Evolutionary conservation across 345 rosid genomes (phyloP).

Genomic region (Citrus maxima): DNA sequence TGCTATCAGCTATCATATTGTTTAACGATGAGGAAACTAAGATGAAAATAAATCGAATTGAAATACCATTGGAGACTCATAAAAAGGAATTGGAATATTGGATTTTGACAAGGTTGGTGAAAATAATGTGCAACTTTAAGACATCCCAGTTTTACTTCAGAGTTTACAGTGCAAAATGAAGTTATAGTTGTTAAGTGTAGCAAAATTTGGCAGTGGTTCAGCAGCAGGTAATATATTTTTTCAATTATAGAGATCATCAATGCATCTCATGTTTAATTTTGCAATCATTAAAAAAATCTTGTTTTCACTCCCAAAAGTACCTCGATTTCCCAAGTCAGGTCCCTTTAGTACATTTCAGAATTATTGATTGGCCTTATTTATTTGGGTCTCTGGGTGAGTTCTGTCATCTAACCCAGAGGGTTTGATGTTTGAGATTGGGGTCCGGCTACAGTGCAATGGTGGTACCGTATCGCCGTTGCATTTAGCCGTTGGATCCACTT

Average conservation of each 20-base stretch:
- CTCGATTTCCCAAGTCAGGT: too few species aligned
- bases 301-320: too few species aligned
- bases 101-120: neutral
- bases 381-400: too few species aligned
- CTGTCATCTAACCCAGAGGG: too few species aligned
- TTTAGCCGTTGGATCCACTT: fast-evolving
- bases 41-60: neutral
- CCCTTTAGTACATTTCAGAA: too few species aligned
- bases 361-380: too few species aligned
- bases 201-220: neutral
- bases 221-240: too few species aligned
- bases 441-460: fast-evolving
- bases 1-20: neutral
- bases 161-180: neutral
- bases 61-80: neutral
- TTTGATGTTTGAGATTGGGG: too few species aligned
- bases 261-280: neutral
- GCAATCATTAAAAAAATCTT: neutral
- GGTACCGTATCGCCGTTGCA: fast-evolving
- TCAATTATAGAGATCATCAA: too few species aligned
- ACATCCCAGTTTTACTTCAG: neutral
- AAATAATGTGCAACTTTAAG: neutral
- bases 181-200: neutral
- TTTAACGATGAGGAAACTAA: neutral
- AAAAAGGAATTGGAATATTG: neutral